phyloP scores from a whole-genome alignment of 768 basidiomycete genomes.

The Gelatoporia subvermispora region DNA sequence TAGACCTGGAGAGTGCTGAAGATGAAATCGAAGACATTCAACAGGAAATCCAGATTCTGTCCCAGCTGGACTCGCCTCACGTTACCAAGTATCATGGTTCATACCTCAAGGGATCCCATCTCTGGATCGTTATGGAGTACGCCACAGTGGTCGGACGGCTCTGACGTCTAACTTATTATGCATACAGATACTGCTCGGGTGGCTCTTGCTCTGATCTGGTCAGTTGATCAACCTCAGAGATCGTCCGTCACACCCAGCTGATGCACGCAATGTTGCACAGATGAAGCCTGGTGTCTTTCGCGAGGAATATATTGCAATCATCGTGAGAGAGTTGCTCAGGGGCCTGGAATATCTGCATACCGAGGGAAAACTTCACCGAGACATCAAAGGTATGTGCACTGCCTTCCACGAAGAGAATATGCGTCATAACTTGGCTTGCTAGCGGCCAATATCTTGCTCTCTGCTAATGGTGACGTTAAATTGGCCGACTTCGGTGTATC shows the following conservation, averaged over 20 bases:
- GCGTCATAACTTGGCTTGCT: not conserved
- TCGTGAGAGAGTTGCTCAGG: constrained; percentile 84
- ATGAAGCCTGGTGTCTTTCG: constrained; percentile 98
- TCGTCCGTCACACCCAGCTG: constrained; percentile 9
- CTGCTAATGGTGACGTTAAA: constrained; percentile 92
- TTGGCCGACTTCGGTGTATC: constrained; percentile 98
- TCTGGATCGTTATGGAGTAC: constrained; percentile 99
- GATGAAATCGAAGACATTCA: constrained; percentile 99
- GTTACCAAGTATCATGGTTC: constrained; percentile 99
- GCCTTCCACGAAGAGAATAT: not conserved
- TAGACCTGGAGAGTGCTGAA: constrained; percentile 97
- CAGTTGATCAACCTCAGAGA: constrained; percentile 25
- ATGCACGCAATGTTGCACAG: constrained; percentile 34
- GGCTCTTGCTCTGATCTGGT: constrained; percentile 97
- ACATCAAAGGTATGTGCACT: constrained; percentile 83
- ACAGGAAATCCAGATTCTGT: constrained; percentile 97
- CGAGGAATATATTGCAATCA: constrained; percentile 98
- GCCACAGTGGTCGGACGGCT: constrained; percentile 20
- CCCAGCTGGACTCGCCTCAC: constrained; percentile 91
- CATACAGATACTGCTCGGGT: constrained; percentile 85
- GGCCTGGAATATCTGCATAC: constrained; percentile 94
- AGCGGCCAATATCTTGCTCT: constrained; percentile 94
- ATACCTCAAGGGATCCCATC: constrained; percentile 88
- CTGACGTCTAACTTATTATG: not conserved
- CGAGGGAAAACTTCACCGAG: constrained; percentile 97